Conservation (phyloP, 371 early-diverging fungal genomes). For the Rhizomucor miehei region DNA sequence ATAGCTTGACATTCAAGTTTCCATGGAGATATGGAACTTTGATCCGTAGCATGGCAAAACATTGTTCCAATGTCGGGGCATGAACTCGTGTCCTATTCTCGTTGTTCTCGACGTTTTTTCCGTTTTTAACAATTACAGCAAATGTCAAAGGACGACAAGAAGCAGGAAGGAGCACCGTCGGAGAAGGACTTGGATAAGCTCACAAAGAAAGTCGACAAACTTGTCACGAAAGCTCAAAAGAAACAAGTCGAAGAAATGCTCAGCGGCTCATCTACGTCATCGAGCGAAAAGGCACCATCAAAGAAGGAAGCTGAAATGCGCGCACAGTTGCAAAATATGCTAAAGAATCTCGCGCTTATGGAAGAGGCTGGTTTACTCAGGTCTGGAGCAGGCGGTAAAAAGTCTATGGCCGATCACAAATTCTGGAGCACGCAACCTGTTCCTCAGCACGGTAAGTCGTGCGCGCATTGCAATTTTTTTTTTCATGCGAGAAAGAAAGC, state of each 20-base stretch:
- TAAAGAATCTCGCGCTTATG: constrained; percentile 35
- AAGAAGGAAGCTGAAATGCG: constrained; percentile 27
- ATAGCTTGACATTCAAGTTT: no score
- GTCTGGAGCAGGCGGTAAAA: constrained; percentile 21
- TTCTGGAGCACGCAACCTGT: constrained; percentile 99
- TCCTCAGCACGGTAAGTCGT: constrained; percentile 58
- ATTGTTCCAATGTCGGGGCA: no score
- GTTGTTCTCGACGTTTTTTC: no score
- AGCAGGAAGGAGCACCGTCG: neutral
- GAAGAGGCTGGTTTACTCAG: constrained; percentile 25
- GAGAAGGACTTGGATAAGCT: constrained; percentile 1
- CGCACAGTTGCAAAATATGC: constrained; percentile 32
- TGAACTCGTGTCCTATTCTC: no score
- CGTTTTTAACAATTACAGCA: no score
- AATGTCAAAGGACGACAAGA: constrained; percentile 9
- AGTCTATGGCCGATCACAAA: constrained; percentile 68
- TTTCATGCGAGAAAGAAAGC: no score
- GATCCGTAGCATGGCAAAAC: no score
- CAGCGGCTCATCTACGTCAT: constrained; percentile 3
- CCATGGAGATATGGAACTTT: no score
- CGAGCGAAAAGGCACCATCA: neutral
- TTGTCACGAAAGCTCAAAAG: constrained; percentile 10
- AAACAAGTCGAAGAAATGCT: constrained; percentile 8
- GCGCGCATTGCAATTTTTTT: neutral
- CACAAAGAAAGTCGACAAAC: constrained; percentile 6